These are phyloP conservation scores for Trichoderma reesei DNA, from an alignment of 495 filamentous ascomycete species.

Conservation along the genomic window DNA sequence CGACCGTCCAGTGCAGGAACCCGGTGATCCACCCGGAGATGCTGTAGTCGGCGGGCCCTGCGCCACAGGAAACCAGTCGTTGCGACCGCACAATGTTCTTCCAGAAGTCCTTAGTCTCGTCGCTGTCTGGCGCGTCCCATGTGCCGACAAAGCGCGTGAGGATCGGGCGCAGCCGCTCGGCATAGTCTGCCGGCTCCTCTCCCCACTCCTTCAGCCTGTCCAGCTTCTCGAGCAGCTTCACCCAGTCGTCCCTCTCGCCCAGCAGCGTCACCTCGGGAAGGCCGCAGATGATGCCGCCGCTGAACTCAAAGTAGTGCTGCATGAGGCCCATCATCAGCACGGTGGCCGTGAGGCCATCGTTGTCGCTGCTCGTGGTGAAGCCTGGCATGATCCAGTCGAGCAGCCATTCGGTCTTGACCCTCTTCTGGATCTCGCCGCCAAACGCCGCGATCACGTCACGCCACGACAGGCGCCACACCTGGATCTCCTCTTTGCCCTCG, in stretches of 20 bases:
- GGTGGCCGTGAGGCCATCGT: constrained; percentile 24
- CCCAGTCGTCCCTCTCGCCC: constrained; percentile 28
- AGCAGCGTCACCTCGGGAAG: constrained; percentile 32
- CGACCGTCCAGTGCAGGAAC: constrained; percentile 37
- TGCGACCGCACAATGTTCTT: constrained; percentile 21
- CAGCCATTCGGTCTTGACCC: constrained; percentile 20
- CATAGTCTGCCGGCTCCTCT: constrained; percentile 23
- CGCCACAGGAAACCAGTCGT: constrained; percentile 15
- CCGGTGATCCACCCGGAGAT: constrained; percentile 40
- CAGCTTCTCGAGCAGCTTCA: constrained; percentile 19
- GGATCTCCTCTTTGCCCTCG: constrained; percentile 30
- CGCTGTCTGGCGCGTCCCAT: constrained; percentile 27
- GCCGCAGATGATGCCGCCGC: constrained; percentile 22
- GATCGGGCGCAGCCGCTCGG: constrained; percentile 22
- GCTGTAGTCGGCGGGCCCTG: constrained; percentile 16
- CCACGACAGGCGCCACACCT: constrained; percentile 19
- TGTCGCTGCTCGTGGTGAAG: constrained; percentile 27
- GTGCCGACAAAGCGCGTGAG: constrained; percentile 25
- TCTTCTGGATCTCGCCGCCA: constrained; percentile 19
- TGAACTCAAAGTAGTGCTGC: constrained; percentile 25
- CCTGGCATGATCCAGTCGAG: constrained; percentile 26
- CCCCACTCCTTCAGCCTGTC: constrained; percentile 27
- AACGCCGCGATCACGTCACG: constrained; percentile 16
- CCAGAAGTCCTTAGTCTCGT: constrained; percentile 33
- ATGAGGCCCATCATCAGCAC: constrained; percentile 33